Base-by-base conservation (phyloP, 176 grass and related monocot species). In the Phoenix roebelenii region DNA sequence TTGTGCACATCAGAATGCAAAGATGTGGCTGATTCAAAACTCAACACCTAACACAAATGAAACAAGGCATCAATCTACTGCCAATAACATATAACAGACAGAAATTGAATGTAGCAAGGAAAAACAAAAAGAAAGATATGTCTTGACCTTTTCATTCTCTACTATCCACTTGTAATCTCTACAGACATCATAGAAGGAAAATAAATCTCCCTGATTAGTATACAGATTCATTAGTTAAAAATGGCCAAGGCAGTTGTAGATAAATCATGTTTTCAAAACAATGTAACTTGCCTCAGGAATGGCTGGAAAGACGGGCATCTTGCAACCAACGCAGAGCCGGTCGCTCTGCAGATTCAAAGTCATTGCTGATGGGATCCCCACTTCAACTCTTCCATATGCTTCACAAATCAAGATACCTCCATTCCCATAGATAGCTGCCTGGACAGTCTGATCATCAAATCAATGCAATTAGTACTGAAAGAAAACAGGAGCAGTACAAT, bases 141-240 rank as follows among this genome's bases (percentile, higher is more conserved):
- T 51, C 55, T 58, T 82, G 26, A 96, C 91, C 91, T 96, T 79
- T 23, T 82, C 68, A 66, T 90, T 82, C 52, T 54, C 64, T 80
- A 87, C 85, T 23, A 71, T 72, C 91, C 86, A 96, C 49, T 57
- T 85, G 72, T 85, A 96, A 80, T 80, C 82, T 90, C 85, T 86
- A 84, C 92, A 96, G 67, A 82, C 66, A 63, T 84, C 83, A 35
- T 90, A 90, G 76, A 96, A 88, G 60, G 92, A 96, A 81, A 96
- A 87, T 61, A 84, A 76, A 79, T 96, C 92, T 25, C 92, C 92
- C 92, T 96, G 83, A 15, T 29, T 64, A 74, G 61, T 19, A 69
- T 7, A 65, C 70, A 59, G 25, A 76, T 18, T 16, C 16, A 54
- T 74, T 39, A 79, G 59, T 61, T 62, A 74, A 32, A 44, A 44